Conservation (phyloP, 1,284 basidiomycete species). For the Agaricales sp. region DNA sequence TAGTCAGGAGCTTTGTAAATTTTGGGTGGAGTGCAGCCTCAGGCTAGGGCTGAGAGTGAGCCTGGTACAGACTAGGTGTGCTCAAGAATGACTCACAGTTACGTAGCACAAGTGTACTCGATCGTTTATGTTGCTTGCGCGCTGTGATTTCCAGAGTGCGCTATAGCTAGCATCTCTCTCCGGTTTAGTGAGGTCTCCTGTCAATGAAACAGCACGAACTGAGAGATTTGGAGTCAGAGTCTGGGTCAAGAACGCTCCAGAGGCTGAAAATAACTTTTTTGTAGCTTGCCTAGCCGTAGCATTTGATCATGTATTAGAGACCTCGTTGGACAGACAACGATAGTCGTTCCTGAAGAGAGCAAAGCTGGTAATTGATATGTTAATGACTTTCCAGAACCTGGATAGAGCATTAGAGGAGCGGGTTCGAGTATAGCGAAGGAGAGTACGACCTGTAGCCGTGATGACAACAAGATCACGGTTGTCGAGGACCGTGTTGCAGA, state of each 20-base stretch:
- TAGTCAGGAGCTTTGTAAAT: too few relatives aligned
- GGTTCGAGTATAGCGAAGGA: too few relatives aligned
- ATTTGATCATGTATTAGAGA: background rate
- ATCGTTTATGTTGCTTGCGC: too few relatives aligned
- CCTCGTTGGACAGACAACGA: background rate
- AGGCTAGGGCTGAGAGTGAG: too few relatives aligned
- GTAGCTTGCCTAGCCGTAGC: too few relatives aligned
- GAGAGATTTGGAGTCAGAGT: too few relatives aligned
- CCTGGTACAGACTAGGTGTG: background rate
- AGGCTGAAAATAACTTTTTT: too few relatives aligned
- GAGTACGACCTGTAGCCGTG: background rate
- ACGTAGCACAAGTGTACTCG: background rate
- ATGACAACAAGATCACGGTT: background rate
- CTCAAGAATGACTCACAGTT: background rate
- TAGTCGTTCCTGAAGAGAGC: background rate
- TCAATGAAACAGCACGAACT: background rate
- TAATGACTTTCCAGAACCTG: background rate
- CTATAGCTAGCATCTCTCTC: background rate
- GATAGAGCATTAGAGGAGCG: background rate
- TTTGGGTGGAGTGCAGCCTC: too few relatives aligned
- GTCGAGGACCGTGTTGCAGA: background rate
- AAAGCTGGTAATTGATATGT: background rate
- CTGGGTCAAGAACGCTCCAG: too few relatives aligned
- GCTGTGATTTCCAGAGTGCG: background rate
- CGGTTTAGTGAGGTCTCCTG: background rate